phyloP scores from a whole-genome alignment of 306 rosid species.

The Dryas alaskensis region DNA sequence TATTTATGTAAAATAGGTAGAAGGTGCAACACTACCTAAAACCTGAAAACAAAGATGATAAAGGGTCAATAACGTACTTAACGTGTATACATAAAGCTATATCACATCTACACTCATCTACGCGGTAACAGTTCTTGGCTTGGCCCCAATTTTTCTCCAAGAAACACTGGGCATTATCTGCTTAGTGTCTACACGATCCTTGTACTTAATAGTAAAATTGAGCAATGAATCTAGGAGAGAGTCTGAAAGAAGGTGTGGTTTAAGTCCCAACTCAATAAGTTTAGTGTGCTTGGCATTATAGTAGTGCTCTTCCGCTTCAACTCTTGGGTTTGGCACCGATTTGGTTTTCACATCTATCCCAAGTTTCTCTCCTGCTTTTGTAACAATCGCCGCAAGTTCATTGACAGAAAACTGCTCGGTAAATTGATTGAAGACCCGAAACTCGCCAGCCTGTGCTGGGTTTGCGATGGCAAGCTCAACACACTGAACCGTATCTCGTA shows the following conservation, averaged over 20 bases:
- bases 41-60: background rate
- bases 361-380: constrained; percentile 78
- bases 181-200: constrained; percentile 80
- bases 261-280: constrained; percentile 80
- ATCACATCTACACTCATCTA: constrained; percentile 27
- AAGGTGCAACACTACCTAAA: background rate
- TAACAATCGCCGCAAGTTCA: constrained; percentile 76
- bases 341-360: constrained; percentile 68
- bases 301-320: constrained; percentile 96
- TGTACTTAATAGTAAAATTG: constrained; percentile 64
- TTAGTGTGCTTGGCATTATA: constrained; percentile 95
- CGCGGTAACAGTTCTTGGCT: constrained; percentile 60
- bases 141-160: constrained; percentile 79
- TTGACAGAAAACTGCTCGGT: constrained; percentile 90
- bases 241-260: constrained; percentile 87
- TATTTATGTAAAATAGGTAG: background rate
- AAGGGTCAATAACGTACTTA: background rate
- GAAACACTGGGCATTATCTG: constrained; percentile 96
- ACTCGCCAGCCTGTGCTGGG: constrained; percentile 82
- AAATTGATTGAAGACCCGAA: constrained; percentile 90
- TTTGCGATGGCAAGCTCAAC: constrained; percentile 92
- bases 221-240: constrained; percentile 92
- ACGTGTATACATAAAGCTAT: background rate
- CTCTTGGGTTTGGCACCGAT: constrained; percentile 93
- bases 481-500: constrained; percentile 94